Conservation (phyloP, 352 stramenopile genomes). For the Phytophthora tubulina region DNA sequence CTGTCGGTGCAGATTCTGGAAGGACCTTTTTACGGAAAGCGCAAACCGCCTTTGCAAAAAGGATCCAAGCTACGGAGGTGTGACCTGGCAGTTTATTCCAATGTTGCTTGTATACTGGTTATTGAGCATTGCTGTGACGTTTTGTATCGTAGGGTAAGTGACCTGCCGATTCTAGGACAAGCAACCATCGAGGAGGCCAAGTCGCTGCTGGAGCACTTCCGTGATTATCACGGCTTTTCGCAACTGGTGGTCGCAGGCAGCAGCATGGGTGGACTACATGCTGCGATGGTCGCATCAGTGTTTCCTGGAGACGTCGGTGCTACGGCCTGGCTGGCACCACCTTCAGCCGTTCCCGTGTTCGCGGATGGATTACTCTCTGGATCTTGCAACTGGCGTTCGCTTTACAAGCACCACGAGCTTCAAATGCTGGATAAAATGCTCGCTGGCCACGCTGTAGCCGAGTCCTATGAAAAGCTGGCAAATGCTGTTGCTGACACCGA, state of each 20-base stretch:
- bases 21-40: constrained; percentile 82
- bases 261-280: constrained; percentile 83
- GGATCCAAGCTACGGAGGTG: constrained; percentile 80
- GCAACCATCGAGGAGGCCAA: constrained; percentile 88
- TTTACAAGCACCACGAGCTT: constrained; percentile 78
- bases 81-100: background rate
- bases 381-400: constrained; percentile 81
- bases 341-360: constrained; percentile 77
- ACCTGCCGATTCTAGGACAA: constrained; percentile 78
- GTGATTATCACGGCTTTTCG: constrained; percentile 56
- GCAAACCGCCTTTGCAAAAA: constrained; percentile 71
- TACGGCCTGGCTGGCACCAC: constrained; percentile 76
- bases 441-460: constrained; percentile 39
- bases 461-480: constrained; percentile 35
- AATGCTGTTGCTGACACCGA: background rate
- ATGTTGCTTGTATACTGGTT: background rate
- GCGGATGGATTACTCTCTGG: constrained; percentile 75
- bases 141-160: constrained; percentile 54
- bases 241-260: constrained; percentile 76
- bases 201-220: constrained; percentile 75
- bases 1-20: constrained; percentile 64
- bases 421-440: constrained; percentile 80
- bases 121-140: background rate
- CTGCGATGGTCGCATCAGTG: constrained; percentile 79
- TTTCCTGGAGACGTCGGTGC: constrained; percentile 74